Conservation (phyloP, 2,329 filamentous ascomycete genomes). For the Claviceps quebecensis region DNA sequence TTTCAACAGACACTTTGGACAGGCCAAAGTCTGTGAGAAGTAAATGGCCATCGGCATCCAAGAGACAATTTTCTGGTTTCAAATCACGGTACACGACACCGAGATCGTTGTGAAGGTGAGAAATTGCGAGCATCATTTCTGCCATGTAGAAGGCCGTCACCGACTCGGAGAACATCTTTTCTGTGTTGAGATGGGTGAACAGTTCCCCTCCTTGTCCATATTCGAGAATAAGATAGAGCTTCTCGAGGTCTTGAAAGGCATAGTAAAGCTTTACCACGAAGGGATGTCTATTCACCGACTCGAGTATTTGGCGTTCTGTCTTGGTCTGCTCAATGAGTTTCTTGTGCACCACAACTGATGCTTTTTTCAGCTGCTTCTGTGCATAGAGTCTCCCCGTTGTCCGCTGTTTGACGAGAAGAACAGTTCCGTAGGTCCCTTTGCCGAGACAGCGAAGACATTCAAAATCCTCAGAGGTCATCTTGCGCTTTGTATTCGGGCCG, state of each 20-base stretch:
- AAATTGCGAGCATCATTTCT: slow-evolving; percentile 87
- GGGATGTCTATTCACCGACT: slow-evolving; percentile 89
- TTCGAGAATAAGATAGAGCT: slow-evolving; percentile 92
- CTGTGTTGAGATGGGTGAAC: slow-evolving; percentile 84
- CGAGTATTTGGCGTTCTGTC: slow-evolving; percentile 86
- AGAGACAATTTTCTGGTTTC: slow-evolving; percentile 93
- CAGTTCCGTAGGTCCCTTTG: slow-evolving; percentile 92
- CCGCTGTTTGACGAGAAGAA: slow-evolving; percentile 81
- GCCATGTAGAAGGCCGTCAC: slow-evolving; percentile 96
- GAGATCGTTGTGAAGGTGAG: slow-evolving; percentile 81
- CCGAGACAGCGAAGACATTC: slow-evolving; percentile 82
- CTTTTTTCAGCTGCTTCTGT: slow-evolving; percentile 98
- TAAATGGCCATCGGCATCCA: slow-evolving; percentile 83
- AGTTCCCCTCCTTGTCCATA: slow-evolving; percentile 95
- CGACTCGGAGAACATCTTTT: slow-evolving; percentile 88
- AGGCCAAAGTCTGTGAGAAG: slow-evolving; percentile 93
- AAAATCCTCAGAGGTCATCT: slow-evolving; percentile 89
- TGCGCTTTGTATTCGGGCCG: slow-evolving; percentile 45
- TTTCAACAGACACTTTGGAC: slow-evolving; percentile 77
- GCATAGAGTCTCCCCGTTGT: slow-evolving; percentile 81
- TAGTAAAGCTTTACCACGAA: slow-evolving; percentile 98
- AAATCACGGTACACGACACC: slow-evolving; percentile 94
- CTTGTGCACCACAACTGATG: slow-evolving; percentile 87
- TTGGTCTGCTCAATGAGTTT: slow-evolving; percentile 94
- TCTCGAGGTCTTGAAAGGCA: slow-evolving; percentile 95